Evolutionary conservation across 805 yeast genomes (phyloP), one percentile per base, ranked within the genome.

Genomic region (Metschnikowia amazonensis): DNA sequence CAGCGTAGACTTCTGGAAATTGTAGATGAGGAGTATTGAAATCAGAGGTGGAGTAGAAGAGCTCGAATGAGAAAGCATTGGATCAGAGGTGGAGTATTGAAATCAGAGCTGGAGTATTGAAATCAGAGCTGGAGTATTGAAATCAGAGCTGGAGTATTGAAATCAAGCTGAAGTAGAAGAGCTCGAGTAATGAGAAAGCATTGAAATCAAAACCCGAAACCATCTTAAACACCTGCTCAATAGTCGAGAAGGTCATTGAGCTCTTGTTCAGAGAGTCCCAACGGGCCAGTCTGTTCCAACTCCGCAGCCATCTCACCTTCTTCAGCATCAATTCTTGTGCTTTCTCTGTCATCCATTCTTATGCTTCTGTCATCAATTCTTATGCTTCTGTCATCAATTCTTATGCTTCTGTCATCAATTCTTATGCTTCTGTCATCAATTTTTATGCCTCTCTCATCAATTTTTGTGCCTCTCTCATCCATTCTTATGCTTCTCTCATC

Each of bases 221-320:
- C n/a, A n/a, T n/a, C n/a, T n/a, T n/a, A n/a, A n/a, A n/a, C n/a
- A n/a, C n/a, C n/a, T 21, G 14, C n/a, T 36, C 46, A 62, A 32
- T 51, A 67, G 56, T 67, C 73, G 42, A 71, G 60, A 46, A 72
- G 59, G 38, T 62, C 67, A 25, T 61, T 55, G 42, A 72, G 55
- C 24, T 72, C 76, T 10, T 60, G 53, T 5, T 51, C 54, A 14
- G 62, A 52, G 43, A 72, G 62, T 1, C 75, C 76, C 8, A 64
- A 44, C 3, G 48, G 43, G 21, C 55, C 54, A 13, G 38, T 30
- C 7, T 48, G 51, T 17, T 41, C 48, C 28, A 25, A 36, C 20
- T 45, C 51, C 17, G 43, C 47, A 8, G 14, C 31, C 23, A 38
- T 43, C n/a, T n/a, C n/a, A n/a, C n/a, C n/a, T n/a, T 44, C 42